phyloP scores from a whole-genome alignment of 768 basidiomycete genomes.

The Lactarius tabidus region DNA sequence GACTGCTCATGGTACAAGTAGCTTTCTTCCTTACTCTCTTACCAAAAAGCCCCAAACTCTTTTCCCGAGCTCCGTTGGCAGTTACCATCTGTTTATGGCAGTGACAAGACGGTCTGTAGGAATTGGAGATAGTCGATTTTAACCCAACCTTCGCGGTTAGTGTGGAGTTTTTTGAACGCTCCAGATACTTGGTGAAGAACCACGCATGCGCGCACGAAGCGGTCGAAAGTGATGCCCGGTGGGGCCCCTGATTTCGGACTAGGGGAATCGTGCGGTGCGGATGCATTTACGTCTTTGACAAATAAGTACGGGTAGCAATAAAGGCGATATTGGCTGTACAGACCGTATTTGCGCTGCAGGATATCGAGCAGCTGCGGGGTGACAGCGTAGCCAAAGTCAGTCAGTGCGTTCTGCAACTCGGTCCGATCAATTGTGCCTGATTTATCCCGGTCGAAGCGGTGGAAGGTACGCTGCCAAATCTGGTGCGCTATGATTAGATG shows the following conservation, averaged over 20 bases:
- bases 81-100: constrained; percentile 43
- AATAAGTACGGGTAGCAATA: background rate
- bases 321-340: constrained; percentile 22
- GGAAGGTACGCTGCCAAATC: constrained; percentile 84
- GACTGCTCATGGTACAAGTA: background rate
- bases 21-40: background rate
- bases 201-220: constrained; percentile 83
- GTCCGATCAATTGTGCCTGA: constrained; percentile 71
- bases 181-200: constrained; percentile 75
- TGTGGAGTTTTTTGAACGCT: constrained; percentile 61
- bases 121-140: constrained; percentile 71
- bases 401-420: constrained; percentile 66
- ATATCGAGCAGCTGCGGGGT: constrained; percentile 51
- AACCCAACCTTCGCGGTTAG: constrained; percentile 58
- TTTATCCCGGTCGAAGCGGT: constrained; percentile 76
- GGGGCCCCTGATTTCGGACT: constrained; percentile 39
- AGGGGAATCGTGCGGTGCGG: constrained; percentile 31
- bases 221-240: constrained; percentile 75
- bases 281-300: constrained; percentile 44
- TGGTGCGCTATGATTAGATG: constrained; percentile 24
- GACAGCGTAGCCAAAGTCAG: constrained; percentile 73
- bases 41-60: background rate
- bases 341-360: constrained; percentile 75
- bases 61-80: background rate
- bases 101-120: constrained; percentile 60